Evolutionary conservation across 2,329 filamentous ascomycete genomes (phyloP), one percentile per base, ranked within the genome.

Genomic region (Exserohilum turcica): DNA sequence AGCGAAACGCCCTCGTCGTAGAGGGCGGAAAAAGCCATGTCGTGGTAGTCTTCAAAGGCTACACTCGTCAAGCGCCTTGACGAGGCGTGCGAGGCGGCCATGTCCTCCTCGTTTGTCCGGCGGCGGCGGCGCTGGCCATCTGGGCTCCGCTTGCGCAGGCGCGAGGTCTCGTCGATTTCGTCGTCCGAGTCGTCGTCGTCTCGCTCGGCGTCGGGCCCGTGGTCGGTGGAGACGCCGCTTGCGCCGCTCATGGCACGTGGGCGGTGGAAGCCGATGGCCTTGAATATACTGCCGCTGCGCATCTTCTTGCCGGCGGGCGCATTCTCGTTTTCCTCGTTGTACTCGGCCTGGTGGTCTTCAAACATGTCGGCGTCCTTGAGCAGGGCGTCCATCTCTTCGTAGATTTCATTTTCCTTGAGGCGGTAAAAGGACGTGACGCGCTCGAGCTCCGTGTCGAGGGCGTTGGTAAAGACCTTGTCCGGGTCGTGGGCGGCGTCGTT

Each of bases 361-460:
- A 87, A 91, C 6, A 79, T 78, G 48, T 85, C 84, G 36, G 91
- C 84, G 67, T 97, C 93, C 43, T 81, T 81, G 49, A 93, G 76
- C n/a, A 97, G 78, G 31, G 87, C 83, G 42, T 88, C 85, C 7
- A 93, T 85, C 72, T 97, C 93, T 46, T 88, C 86, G 55, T 89
- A 86, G 12, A 99, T 86, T 73, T 97, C 93, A 19, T 85, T 81
- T 76, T 99, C 92, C 75, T 99, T 99, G 56, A 91, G 78, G 57
- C 87, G 83, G 75, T 94, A 97, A 74, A 99, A 99, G 0, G 88
- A 89, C 67, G 86, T 89, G 56, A 99, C 91, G 80, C 97, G 97
- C 70, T 97, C 92, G 44, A 99, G 79, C 74, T 99, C 94, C 36
- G 89, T 84, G 68, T 95, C 91, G 15, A 99, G 83, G 35, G 92